A percentile compares a stretch with the other conserved stretches of the same genome.
These are phyloP conservation scores for Botrytis porri DNA, from an alignment of 2,329 filamentous ascomycete genomes.

Conservation along the genomic window DNA sequence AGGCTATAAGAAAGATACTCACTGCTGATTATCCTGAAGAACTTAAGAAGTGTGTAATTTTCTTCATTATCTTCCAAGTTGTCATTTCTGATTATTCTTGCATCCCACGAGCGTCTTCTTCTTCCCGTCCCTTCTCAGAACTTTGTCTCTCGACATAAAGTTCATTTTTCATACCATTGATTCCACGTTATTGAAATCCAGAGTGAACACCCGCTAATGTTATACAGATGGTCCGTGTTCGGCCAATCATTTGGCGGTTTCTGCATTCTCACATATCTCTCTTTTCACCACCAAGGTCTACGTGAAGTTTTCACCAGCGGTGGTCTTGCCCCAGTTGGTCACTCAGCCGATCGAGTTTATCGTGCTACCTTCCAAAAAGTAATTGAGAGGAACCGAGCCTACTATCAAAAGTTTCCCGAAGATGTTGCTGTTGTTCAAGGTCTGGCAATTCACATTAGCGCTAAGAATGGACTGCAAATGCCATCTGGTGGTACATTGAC, in stretches of 20 bases:
- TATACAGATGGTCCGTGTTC: conserved; percentile 73
- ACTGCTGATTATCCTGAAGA: conserved; percentile 66
- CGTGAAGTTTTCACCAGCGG: conserved; percentile 82
- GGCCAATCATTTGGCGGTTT: conserved; percentile 95
- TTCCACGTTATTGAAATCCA: neutral
- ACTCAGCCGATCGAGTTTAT: conserved; percentile 73
- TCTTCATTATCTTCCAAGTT: neutral
- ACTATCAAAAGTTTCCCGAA: conserved; percentile 78
- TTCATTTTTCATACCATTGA: neutral
- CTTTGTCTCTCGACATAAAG: neutral
- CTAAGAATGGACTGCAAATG: conserved; percentile 57
- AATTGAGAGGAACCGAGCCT: conserved; percentile 68
- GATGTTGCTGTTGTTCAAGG: conserved; percentile 65
- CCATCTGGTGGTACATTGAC: conserved; percentile 73
- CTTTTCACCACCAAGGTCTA: conserved; percentile 72
- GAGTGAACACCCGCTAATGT: neutral
- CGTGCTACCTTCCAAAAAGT: conserved; percentile 67
- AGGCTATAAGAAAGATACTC: conserved; percentile 75
- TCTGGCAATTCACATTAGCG: conserved; percentile 46
- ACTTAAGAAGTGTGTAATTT: conserved; percentile 60
- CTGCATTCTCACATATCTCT: conserved; percentile 79
- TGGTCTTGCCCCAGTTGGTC: conserved; percentile 74
- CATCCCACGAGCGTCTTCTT: neutral
- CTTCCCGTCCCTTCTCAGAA: neutral
- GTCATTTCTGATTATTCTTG: neutral